Base-by-base conservation (phyloP, 345 rosid species). In the Melaleuca alternifolia region DNA sequence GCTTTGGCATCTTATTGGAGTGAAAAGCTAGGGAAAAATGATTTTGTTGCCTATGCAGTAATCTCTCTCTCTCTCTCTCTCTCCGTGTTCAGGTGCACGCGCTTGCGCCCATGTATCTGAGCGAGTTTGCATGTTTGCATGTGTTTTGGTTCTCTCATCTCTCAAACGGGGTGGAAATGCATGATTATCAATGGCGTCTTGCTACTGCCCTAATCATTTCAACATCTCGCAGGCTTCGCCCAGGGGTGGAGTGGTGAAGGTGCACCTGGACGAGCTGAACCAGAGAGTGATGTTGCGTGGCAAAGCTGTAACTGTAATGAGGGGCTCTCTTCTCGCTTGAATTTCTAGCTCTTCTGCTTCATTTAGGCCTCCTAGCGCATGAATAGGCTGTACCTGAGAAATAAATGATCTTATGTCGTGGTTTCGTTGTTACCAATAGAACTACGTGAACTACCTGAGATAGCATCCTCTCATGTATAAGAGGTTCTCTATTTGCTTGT, bases 1-100 rank as follows among this genome's bases (percentile, higher is more conserved):
- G 92, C 94, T 50, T 86, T 97, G 87, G 96, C 95, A 86, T 85
- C 90, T 28, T 95, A 95, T 83, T 97, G 98, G 98, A 90, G 91
- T 84, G 62, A 91, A 57, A 95, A 95, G 91, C 91, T 95, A 59
- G 92, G 93, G 65, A 77, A 77, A 53, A 90, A 82, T 53, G 93
- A 95, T 84, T 86, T 95, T 44, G 56, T 88, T 84, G 99, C 98
- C 30, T 91, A 89, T 90, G 90, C 89, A 89, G 97, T 95, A 92
- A 57, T 75, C 53, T 85, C 37, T 65, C 87, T 85, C 18, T 52
- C 77, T 54, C 33, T 33, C 84, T 37, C 23, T 46, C 41, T 41
- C 41, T 41, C 41, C 4, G 62, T 54, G 28, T 83, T 54, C 41
- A 37, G 2, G 41, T 41, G 41, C 41, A 41, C 2, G 41, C 41